Evolutionary conservation across 352 stramenopile species (phyloP).

Genomic region (Phytophthora palmivora): DNA sequence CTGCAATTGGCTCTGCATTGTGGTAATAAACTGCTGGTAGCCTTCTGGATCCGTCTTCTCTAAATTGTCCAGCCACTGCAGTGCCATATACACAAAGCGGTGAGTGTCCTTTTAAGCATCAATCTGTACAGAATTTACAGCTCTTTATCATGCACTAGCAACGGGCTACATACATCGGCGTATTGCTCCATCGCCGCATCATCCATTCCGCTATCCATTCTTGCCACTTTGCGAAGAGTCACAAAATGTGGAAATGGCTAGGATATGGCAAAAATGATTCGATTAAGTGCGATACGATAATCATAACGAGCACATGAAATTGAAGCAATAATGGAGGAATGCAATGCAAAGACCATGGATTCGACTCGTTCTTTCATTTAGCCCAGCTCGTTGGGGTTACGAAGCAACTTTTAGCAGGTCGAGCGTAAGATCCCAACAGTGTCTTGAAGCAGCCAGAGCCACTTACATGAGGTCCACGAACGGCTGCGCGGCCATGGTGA

Average conservation of each 20-base stretch:
- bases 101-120: constrained; percentile 8
- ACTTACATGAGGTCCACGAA: constrained; percentile 99
- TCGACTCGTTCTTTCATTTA: constrained; percentile 58
- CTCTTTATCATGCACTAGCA: constrained; percentile 7
- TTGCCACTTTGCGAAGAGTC: constrained; percentile 22
- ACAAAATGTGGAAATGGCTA: constrained; percentile 33
- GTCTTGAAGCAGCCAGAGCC: constrained; percentile 26
- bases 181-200: constrained; percentile 78
- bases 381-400: constrained; percentile 41
- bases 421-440: constrained; percentile 25
- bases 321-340: too few species aligned
- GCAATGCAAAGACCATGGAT: constrained; percentile 20
- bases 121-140: constrained; percentile 6
- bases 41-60: constrained; percentile 70
- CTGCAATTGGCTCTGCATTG: constrained; percentile 70
- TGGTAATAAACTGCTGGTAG: constrained; percentile 69
- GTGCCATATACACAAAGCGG: constrained; percentile 33
- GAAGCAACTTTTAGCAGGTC: constrained; percentile 11
- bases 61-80: constrained; percentile 80
- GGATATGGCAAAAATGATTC: constrained; percentile 11
- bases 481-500: constrained; percentile 97
- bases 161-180: constrained; percentile 50
- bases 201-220: constrained; percentile 47
- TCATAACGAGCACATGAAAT: too few species aligned
- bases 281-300: constrained; percentile 23